A percentile compares a stretch with the other conserved stretches of the same genome.
These are phyloP conservation scores for Neoascochyta sp. DNA, from an alignment of 2,329 filamentous ascomycete genomes.

Conservation along the genomic window DNA sequence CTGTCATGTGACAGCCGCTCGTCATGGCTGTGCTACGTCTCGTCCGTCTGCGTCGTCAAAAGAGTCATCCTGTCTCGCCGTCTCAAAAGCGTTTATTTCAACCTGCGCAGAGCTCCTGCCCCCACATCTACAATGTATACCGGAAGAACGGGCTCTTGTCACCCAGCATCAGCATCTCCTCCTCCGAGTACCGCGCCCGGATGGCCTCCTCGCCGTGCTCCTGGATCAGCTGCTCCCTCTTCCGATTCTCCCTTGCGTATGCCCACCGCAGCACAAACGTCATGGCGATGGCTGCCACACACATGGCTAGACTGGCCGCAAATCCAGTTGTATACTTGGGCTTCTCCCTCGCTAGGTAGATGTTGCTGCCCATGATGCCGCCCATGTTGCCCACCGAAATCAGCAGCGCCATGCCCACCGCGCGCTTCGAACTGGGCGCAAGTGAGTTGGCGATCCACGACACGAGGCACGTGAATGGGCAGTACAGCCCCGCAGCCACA, in stretches of 20 bases:
- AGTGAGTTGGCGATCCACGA: slow-evolving; percentile 37
- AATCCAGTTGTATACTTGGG: slow-evolving; percentile 52
- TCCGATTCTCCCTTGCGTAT: slow-evolving; percentile 38
- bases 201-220: slow-evolving; percentile 34
- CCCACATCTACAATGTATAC: slow-evolving; percentile 36
- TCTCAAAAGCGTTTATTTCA: too few species aligned
- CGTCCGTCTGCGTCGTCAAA: too few species aligned
- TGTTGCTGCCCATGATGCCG: slow-evolving; percentile 45
- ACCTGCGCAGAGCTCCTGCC: too few species aligned
- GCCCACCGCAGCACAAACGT: slow-evolving; percentile 43
- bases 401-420: slow-evolving; percentile 51
- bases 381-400: slow-evolving; percentile 48
- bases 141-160: slow-evolving; percentile 44
- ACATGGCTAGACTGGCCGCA: slow-evolving; percentile 45
- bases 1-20: too few species aligned
- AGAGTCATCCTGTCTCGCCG: too few species aligned
- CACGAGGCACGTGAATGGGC: slow-evolving; percentile 36
- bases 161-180: slow-evolving; percentile 41
- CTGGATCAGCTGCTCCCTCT: slow-evolving; percentile 21
- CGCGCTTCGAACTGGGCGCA: slow-evolving; percentile 34
- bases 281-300: slow-evolving; percentile 46
- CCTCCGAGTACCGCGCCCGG: slow-evolving; percentile 38
- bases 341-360: slow-evolving; percentile 48
- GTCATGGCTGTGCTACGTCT: too few species aligned
- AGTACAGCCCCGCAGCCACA: slow-evolving; percentile 35